Conservation (phyloP, 768 basidiomycete genomes). For the Postia placenta region DNA sequence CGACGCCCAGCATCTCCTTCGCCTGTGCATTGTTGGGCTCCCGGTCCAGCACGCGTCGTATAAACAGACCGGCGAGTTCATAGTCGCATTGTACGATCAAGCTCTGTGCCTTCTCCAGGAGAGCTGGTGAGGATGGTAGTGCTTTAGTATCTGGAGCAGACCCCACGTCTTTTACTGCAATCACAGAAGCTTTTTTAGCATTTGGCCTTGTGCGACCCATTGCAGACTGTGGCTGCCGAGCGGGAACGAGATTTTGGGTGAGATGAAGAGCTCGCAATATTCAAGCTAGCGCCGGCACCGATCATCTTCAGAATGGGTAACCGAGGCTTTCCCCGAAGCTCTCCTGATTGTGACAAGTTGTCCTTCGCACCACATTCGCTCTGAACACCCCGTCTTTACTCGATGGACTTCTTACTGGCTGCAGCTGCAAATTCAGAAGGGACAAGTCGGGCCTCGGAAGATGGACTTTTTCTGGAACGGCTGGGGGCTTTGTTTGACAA, state of each 20-base stretch:
- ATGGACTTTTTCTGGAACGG: slow-evolving; percentile 52
- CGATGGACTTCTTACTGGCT: not conserved
- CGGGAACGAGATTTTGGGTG: too few relatives aligned
- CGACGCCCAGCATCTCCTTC: slow-evolving; percentile 76
- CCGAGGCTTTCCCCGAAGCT: too few relatives aligned
- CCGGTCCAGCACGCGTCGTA: slow-evolving; percentile 58
- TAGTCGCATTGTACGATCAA: slow-evolving; percentile 83
- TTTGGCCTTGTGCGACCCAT: slow-evolving; percentile 30
- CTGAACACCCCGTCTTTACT: not conserved
- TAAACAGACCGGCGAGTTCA: slow-evolving; percentile 70
- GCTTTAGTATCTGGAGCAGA: slow-evolving; percentile 25
- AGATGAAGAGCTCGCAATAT: too few relatives aligned
- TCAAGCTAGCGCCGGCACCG: too few relatives aligned
- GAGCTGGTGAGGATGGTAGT: slow-evolving; percentile 32
- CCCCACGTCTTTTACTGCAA: slow-evolving; percentile 9
- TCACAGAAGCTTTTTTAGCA: slow-evolving; percentile 20
- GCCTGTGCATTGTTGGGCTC: slow-evolving; percentile 61
- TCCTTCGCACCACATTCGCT: not conserved
- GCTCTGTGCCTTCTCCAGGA: slow-evolving; percentile 75
- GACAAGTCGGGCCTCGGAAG: slow-evolving; percentile 19
- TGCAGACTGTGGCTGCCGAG: too few relatives aligned
- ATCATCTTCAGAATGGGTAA: too few relatives aligned
- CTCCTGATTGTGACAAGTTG: too few relatives aligned
- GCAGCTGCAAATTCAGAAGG: slow-evolving; percentile 4
- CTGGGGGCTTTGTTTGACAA: slow-evolving; percentile 60